Evolutionary conservation across 1,284 basidiomycete genomes (phyloP).

Genomic region (Ceratobasidium sp.): DNA sequence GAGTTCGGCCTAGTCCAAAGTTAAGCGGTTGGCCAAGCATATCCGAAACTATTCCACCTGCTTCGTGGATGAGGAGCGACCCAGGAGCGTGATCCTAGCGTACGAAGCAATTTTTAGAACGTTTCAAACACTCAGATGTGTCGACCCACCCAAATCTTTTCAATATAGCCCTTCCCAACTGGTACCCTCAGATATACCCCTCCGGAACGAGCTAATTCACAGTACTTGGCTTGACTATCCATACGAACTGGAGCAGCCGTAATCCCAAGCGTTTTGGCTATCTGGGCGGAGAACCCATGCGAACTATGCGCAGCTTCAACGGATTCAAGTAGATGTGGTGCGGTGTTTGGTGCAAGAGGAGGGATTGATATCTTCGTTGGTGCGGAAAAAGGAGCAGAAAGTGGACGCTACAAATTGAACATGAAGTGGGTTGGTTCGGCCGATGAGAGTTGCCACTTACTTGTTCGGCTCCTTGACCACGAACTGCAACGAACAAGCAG

Average conservation of each 20-base stretch:
- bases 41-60: conserved; percentile 89
- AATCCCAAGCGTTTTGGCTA: conserved; percentile 80
- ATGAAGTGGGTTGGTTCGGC: background rate
- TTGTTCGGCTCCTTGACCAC: conserved; percentile 86
- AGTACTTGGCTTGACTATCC: conserved; percentile 99
- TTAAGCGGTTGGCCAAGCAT: conserved; percentile 84
- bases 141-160: conserved; percentile 88
- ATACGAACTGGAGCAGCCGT: conserved; percentile 82
- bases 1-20: conserved; percentile 89
- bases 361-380: conserved; percentile 54
- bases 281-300: conserved; percentile 83
- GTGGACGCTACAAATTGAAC: conserved; percentile 59
- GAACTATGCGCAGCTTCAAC: conserved; percentile 95
- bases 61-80: conserved; percentile 87
- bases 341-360: conserved; percentile 59
- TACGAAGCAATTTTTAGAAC: conserved; percentile 17
- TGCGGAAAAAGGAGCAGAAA: conserved; percentile 55
- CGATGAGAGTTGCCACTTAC: conserved; percentile 58
- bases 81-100: conserved; percentile 92
- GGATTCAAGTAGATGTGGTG: conserved; percentile 87
- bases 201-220: conserved; percentile 76
- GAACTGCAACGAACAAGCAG: conserved; percentile 86
- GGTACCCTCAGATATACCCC: conserved; percentile 90
- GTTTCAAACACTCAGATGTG: conserved; percentile 22
- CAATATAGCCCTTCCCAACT: conserved; percentile 82